A percentile compares a stretch with the other conserved stretches of the same genome.
These are phyloP conservation scores for Alternaria brassicae DNA, from an alignment of 2,329 filamentous ascomycete species.

Conservation along the genomic window DNA sequence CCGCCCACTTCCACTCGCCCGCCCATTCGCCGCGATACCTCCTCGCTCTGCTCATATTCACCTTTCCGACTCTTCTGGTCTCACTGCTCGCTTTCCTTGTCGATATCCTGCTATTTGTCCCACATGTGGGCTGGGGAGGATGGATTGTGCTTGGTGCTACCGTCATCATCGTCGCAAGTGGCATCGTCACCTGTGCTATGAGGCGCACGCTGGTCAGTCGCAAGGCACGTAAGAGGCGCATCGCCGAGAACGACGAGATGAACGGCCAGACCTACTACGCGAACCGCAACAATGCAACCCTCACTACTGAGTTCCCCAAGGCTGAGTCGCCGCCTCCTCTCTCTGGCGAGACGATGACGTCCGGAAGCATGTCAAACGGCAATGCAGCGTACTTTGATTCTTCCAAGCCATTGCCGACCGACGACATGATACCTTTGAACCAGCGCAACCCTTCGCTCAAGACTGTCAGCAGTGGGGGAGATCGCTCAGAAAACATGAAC, in stretches of 20 bases:
- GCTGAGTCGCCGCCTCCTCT: conserved; percentile 63
- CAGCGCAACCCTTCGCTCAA: conserved; percentile 67
- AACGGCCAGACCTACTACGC: conserved; percentile 89
- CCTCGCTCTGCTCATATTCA: conserved; percentile 82
- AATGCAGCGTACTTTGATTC: conserved; percentile 72
- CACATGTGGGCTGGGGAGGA: conserved; percentile 91
- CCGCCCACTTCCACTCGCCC: conserved; percentile 85
- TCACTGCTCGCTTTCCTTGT: conserved; percentile 88
- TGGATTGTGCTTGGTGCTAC: conserved; percentile 92
- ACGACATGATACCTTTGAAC: conserved; percentile 76
- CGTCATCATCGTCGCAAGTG: conserved; percentile 80
- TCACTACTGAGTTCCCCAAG: conserved; percentile 53
- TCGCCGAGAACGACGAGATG: conserved; percentile 96
- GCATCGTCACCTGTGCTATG: conserved; percentile 92
- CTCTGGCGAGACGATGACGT: conserved; percentile 63
- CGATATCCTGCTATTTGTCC: conserved; percentile 92
- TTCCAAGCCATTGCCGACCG: conserved; percentile 65
- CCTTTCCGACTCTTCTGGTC: conserved; percentile 82
- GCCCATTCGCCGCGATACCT: conserved; percentile 91
- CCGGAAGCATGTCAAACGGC: conserved; percentile 58
- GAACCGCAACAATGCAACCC: conserved; percentile 50
- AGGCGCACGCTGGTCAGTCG: conserved; percentile 87
- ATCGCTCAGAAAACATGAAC: conserved; percentile 49
- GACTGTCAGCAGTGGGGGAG: conserved; percentile 58
- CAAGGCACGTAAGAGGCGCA: conserved; percentile 90